A percentile compares a stretch with the other conserved stretches of the same genome.
Evolutionary conservation across 2,329 filamentous ascomycete genomes (phyloP).

Genomic region (Fusarium coicis): DNA sequence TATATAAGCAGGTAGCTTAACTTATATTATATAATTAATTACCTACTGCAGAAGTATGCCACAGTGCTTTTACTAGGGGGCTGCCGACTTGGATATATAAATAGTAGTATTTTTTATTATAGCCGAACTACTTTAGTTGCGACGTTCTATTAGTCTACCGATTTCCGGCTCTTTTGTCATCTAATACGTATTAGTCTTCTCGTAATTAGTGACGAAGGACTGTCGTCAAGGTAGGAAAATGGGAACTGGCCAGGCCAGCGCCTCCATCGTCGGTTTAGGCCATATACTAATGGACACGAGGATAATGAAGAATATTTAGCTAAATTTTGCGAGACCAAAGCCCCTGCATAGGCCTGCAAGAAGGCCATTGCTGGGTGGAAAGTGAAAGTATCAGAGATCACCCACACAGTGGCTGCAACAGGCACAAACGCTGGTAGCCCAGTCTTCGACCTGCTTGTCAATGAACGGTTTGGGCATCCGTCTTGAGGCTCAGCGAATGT

Average conservation of each 20-base stretch:
- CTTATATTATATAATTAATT: too few relatives aligned
- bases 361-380: slow-evolving; percentile 5
- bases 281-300: neutral
- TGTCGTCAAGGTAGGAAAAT: slow-evolving; percentile 1
- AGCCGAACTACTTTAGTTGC: neutral
- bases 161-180: neutral
- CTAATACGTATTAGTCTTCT: neutral
- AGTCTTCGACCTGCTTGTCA: slow-evolving; percentile 1
- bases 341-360: slow-evolving; percentile 3
- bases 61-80: neutral
- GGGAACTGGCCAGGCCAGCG: slow-evolving; percentile 1
- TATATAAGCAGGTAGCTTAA: too few relatives aligned
- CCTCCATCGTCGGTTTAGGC: slow-evolving; percentile 5
- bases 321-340: neutral
- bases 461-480: neutral
- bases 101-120: neutral
- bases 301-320: neutral
- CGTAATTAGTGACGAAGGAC: neutral
- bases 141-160: neutral
- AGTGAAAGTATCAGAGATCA: slow-evolving; percentile 3
- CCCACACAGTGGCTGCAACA: slow-evolving; percentile 3
- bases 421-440: slow-evolving; percentile 4
- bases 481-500: slow-evolving; percentile 6
- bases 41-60: neutral
- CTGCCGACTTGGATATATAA: slow-evolving; percentile 1